Evolutionary conservation across 345 rosid species (phyloP), one percentile per base, ranked within the genome.

Genomic region (Gossypium sturtianum): DNA sequence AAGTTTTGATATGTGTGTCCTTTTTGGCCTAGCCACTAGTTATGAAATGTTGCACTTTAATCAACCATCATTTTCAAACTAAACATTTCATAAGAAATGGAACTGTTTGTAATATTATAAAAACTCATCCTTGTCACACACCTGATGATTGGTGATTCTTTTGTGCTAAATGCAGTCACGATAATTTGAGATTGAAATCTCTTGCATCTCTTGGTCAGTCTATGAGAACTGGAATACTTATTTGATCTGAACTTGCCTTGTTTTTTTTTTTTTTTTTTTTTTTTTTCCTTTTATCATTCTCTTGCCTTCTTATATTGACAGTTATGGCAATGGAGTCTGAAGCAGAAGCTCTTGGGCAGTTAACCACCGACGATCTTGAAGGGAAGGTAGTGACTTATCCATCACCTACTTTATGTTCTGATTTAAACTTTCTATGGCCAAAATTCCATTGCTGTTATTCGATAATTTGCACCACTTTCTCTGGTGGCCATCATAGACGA

Each of bases 281-380:
- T 38, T 11, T 11, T 15, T 16, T 2, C 23, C 7, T 52, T 15
- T 34, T 34, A 5, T 34, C 41, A 34, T 34, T 34, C 41, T 5
- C 41, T 34, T 34, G 41, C 41, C 41, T 1, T 8, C 11, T 23
- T 49, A 7, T 17, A 1, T 71, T 51, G 45, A 45, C 16, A 86
- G 89, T 86, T 22, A 16, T 89, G 90, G 79, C 86, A 76, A 89
- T 91, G 97, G 97, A 91, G 80, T 91, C 93, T 3, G 84, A 89
- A 84, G 91, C 90, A 23, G 89, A 91, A 66, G 88, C 93, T 59
- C 79, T 91, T 70, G 89, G 87, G 59, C 89, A 91, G 82, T 79
- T 91, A 76, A 81, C 91, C 70, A 80, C 87, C 1, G 89, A 84
- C 74, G 93, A 89, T 67, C 88, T 91, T 71, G 93, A 86, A 43